Base-by-base conservation (phyloP, 1,284 basidiomycete species). In the Fomes fomentarius region DNA sequence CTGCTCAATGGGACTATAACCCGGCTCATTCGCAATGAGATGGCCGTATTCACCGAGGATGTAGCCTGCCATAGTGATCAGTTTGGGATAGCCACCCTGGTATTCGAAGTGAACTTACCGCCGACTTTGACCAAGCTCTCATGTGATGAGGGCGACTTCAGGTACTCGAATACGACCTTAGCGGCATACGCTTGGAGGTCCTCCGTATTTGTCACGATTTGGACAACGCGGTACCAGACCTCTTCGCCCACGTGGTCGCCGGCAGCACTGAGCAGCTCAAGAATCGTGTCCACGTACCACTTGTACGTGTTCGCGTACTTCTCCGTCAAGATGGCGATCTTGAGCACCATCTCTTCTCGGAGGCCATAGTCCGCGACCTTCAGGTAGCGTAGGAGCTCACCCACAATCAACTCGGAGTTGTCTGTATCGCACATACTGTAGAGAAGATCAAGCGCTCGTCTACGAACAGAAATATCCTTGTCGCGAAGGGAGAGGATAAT, bases 381-480 rank as follows among this genome's bases (percentile, higher is more conserved):
- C 55, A 99, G 81, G 71, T 98, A 99, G 57, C 92, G 85, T 53
- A 99, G 77, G 25, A 99, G 81, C 72, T 99, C 96, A 49, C 91
- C 94, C 25, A 99, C 97, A 62, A 99, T 95, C 52, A 91, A 77
- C 69, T 96, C 95, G 14, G 96, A 93, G 74, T 98, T 99, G 64
- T 93, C 89, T 15, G 89, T 82, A 70, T 99, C 97, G 74, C 97
- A 99, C 96, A 99, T 98, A 72, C 94, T 97, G 75, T 98, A 99
- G 12, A 99, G 80, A 45, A 99, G 79, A 74, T 99, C 97, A 45
- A 99, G 80, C 1, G 95, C 97, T 54, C 97, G 82, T 50, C 97
- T 80, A 35, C 97, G 87, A 41, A 99, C 96, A 28, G 94, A 96
- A 55, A 99, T 98, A 71, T 99, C 97, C 67, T 95, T 94, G 76